Conservation (phyloP, 805 yeast genomes). For the Ogataea philodendri region DNA sequence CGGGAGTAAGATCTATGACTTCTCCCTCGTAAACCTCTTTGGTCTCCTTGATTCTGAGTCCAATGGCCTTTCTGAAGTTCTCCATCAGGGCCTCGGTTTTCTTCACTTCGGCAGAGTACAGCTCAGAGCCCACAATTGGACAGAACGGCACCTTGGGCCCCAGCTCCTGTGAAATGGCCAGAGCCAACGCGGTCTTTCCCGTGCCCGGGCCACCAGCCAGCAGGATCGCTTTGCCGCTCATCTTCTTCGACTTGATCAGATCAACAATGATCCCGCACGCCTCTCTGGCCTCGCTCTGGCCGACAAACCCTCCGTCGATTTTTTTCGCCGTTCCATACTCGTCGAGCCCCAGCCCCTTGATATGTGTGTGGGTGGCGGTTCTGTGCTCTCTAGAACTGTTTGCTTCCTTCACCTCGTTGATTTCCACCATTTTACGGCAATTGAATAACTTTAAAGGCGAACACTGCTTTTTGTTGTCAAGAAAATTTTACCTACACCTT, state of each 20-base stretch:
- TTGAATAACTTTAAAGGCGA: slow-evolving; percentile 1
- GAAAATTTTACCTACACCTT: no score
- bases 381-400: slow-evolving; percentile 28
- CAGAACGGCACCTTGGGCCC: slow-evolving; percentile 89
- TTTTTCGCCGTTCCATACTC: slow-evolving; percentile 82
- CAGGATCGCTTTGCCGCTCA: slow-evolving; percentile 94
- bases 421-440: slow-evolving; percentile 58
- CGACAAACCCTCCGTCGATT: slow-evolving; percentile 93
- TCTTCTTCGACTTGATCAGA: slow-evolving; percentile 90
- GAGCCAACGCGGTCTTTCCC: slow-evolving; percentile 97
- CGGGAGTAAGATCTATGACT: slow-evolving; percentile 84
- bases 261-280: slow-evolving; percentile 94
- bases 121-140: slow-evolving; percentile 90
- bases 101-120: slow-evolving; percentile 85
- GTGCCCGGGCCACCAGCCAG: slow-evolving; percentile 99
- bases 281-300: slow-evolving; percentile 89
- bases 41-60: slow-evolving; percentile 92
- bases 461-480: slow-evolving; percentile 10
- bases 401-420: slow-evolving; percentile 67
- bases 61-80: slow-evolving; percentile 94
- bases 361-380: slow-evolving; percentile 95
- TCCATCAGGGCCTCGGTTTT: slow-evolving; percentile 97
- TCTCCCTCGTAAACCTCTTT: slow-evolving; percentile 98
- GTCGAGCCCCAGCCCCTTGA: slow-evolving; percentile 94
- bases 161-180: slow-evolving; percentile 79